These are phyloP conservation scores for Lasiosphaeria ovina DNA, from an alignment of 495 filamentous ascomycete species.

Conservation along the genomic window DNA sequence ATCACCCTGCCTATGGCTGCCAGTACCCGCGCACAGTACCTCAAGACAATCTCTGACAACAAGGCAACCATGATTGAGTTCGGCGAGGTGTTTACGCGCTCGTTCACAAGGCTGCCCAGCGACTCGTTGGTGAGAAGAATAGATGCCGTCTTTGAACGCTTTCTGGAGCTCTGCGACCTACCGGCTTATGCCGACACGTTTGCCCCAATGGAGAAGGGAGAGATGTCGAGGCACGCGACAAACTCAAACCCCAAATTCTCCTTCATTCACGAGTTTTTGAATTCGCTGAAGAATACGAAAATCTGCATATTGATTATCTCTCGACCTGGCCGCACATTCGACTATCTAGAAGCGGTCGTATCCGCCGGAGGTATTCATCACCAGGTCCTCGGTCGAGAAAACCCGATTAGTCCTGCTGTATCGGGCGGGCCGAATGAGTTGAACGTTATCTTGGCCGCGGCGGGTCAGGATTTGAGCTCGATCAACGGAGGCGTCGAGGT, in stretches of 20 bases:
- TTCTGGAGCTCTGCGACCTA: constrained; percentile 43
- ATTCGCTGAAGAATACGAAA: constrained; percentile 28
- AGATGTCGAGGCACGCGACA: constrained; percentile 38
- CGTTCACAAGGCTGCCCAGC: constrained; percentile 24
- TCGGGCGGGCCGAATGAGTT: constrained; percentile 6
- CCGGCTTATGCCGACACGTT: constrained; percentile 39
- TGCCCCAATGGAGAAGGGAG: constrained; percentile 23
- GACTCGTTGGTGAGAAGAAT: constrained; percentile 29
- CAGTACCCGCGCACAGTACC: constrained; percentile 37
- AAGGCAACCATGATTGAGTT: constrained; percentile 35
- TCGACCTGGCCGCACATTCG: constrained; percentile 34
- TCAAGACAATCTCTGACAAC: constrained; percentile 37
- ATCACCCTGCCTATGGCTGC: constrained; percentile 44
- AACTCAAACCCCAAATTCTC: constrained; percentile 46
- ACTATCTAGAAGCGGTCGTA: constrained; percentile 40
- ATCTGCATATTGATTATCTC: constrained; percentile 41
- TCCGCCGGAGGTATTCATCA: constrained; percentile 26
- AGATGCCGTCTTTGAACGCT: constrained; percentile 36
- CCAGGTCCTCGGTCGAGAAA: constrained; percentile 17
- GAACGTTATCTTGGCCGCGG: constrained; percentile 21
- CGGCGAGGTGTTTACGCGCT: constrained; percentile 26
- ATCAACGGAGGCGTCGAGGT: constrained; percentile 29
- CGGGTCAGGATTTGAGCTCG: constrained; percentile 20
- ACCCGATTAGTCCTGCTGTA: background rate
- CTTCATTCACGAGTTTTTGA: constrained; percentile 45